phyloP scores from a whole-genome alignment of 805 yeast genomes.

The Candida chauliodis region DNA sequence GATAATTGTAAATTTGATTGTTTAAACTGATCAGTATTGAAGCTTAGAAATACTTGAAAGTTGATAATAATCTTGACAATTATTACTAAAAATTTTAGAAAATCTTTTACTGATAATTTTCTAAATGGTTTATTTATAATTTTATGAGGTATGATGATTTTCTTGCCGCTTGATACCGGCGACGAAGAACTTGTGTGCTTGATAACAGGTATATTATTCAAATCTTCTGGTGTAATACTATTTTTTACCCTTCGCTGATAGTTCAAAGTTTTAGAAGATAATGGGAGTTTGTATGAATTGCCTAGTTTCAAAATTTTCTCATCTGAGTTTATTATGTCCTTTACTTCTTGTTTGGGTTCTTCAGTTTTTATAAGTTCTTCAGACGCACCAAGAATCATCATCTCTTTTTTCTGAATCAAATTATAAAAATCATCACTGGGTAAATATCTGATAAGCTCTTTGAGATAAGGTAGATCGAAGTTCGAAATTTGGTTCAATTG shows the following conservation, averaged over 20 bases:
- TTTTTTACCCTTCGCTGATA: conserved; percentile 19
- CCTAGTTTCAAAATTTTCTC: conserved; percentile 32
- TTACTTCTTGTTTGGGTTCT: conserved; percentile 4
- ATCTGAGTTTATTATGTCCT: conserved; percentile 9
- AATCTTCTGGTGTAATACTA: conserved; percentile 10
- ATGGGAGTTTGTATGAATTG: conserved; percentile 22
- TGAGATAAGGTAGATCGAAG: conserved; percentile 22
- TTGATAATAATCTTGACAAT: conserved; percentile 36
- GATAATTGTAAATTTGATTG: conserved; percentile 4
- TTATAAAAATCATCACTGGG: conserved; percentile 24
- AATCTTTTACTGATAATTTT: conserved; percentile 34
- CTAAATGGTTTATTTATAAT: conserved; percentile 40
- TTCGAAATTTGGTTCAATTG: conserved; percentile 19
- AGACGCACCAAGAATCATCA: conserved; percentile 20
- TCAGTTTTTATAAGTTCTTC: conserved; percentile 13
- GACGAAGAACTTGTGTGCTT: conserved; percentile 6
- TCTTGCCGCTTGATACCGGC: conserved; percentile 14
- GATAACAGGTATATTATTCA: conserved; percentile 9
- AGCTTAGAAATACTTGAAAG: conserved; percentile 25
- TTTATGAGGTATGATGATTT: conserved; percentile 38
- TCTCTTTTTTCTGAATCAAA: conserved; percentile 31
- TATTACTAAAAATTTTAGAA: conserved; percentile 31
- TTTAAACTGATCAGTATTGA: conserved; percentile 3
- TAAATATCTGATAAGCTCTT: conserved; percentile 17
- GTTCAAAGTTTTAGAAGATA: conserved; percentile 27